phyloP scores from a whole-genome alignment of 2,329 filamentous ascomycete species.

The Aureobasidium sp. region DNA sequence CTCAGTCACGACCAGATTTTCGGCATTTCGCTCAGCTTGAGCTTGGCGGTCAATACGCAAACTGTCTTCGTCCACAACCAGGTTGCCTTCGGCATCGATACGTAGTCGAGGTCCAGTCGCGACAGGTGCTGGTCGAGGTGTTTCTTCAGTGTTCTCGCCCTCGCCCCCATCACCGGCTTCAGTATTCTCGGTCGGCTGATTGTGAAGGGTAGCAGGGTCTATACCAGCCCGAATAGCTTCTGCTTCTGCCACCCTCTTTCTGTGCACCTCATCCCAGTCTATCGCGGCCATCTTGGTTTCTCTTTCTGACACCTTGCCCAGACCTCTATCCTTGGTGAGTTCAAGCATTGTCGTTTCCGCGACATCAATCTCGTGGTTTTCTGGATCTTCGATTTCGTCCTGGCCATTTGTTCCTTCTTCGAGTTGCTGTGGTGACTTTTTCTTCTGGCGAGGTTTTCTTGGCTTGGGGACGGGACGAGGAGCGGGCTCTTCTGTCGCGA shows the following conservation, averaged over 20 bases:
- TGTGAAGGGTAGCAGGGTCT: conserved; percentile 13
- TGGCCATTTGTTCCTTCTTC: conserved; percentile 14
- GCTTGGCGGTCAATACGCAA: conserved; percentile 61
- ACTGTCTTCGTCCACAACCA: conserved; percentile 61
- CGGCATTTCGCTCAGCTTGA: conserved; percentile 45
- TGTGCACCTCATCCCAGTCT: conserved; percentile 44
- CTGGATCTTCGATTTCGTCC: conserved; percentile 21
- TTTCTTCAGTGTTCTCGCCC: conserved; percentile 11
- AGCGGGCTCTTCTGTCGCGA: not conserved
- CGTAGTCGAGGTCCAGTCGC: conserved; percentile 46
- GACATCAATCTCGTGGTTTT: conserved; percentile 48
- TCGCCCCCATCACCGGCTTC: conserved; percentile 21
- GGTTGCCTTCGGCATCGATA: conserved; percentile 57
- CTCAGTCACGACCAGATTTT: conserved; percentile 40
- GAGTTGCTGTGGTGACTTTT: conserved; percentile 11
- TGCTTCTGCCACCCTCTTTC: conserved; percentile 30
- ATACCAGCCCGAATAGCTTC: conserved; percentile 19
- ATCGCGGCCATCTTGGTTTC: conserved; percentile 65
- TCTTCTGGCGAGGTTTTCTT: conserved; percentile 9
- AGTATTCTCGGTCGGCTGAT: conserved; percentile 21
- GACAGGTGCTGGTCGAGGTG: not conserved
- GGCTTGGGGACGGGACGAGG: not conserved
- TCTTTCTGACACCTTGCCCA: conserved; percentile 64
- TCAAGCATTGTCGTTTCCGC: conserved; percentile 63
- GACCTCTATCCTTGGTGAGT: conserved; percentile 50